These are phyloP conservation scores for Passalora sequoiae DNA, from an alignment of 2,329 filamentous ascomycete genomes.

Conservation along the genomic window DNA sequence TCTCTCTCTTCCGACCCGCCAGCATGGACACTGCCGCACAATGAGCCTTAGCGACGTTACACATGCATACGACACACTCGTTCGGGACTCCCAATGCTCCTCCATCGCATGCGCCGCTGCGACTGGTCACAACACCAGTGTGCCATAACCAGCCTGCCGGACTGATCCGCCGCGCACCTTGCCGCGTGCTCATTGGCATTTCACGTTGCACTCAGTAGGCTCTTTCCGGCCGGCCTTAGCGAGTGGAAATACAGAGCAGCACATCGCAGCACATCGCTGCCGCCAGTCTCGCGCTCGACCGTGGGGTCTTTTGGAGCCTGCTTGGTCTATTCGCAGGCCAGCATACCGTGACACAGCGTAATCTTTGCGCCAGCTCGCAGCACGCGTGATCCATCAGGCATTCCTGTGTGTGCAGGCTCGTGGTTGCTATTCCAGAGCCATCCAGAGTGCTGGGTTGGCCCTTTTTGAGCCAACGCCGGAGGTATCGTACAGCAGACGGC, in stretches of 20 bases:
- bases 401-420: constrained; percentile 13
- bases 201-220: constrained; percentile 13
- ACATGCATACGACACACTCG: constrained; percentile 21
- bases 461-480: constrained; percentile 15
- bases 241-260: constrained; percentile 9
- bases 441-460: constrained; percentile 13
- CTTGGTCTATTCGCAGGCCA: constrained; percentile 10
- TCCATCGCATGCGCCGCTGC: constrained; percentile 24
- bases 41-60: constrained; percentile 27
- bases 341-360: constrained; percentile 14
- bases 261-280: too few relatives aligned
- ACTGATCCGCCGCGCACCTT: constrained; percentile 20
- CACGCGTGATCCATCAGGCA: constrained; percentile 19
- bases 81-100: constrained; percentile 27
- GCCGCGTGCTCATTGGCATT: constrained; percentile 19
- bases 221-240: constrained; percentile 9
- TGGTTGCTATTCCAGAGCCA: constrained; percentile 16
- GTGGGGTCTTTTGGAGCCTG: constrained; percentile 2
- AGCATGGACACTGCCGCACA: constrained; percentile 21
- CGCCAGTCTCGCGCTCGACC: constrained; percentile 9
- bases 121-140: constrained; percentile 35
- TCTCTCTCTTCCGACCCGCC: constrained; percentile 15
- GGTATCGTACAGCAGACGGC: constrained; percentile 31
- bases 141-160: constrained; percentile 38
- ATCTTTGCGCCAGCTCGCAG: constrained; percentile 13